Evolutionary conservation across 164 flowering plant species (phyloP).

Genomic region (Stephania cephalantha): DNA sequence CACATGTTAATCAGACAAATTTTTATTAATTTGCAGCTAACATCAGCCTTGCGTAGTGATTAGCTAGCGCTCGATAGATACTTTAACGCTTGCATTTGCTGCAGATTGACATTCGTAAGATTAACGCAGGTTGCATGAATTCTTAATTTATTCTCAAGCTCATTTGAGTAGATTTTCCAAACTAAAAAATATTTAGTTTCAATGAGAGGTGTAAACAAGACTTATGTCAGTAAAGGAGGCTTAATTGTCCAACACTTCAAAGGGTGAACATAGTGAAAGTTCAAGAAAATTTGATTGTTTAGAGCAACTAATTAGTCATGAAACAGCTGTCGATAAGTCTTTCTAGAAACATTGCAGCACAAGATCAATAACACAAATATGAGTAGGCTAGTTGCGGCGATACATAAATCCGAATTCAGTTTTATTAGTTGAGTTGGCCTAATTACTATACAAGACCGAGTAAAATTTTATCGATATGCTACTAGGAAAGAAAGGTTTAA

Average conservation of each 20-base stretch:
- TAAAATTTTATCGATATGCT: no score
- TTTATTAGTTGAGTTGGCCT: no score
- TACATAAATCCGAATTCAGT: background rate
- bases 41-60: no score
- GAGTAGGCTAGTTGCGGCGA: background rate
- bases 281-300: background rate
- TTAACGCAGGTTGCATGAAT: no score
- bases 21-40: no score
- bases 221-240: background rate
- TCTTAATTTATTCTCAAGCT: no score
- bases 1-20: no score
- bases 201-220: background rate
- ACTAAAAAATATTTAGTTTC: background rate
- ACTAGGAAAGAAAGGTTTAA: no score
- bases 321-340: background rate
- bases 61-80: no score
- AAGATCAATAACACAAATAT: background rate
- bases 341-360: background rate
- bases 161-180: background rate
- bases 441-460: no score
- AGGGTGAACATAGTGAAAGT: background rate
- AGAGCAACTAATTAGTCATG: background rate
- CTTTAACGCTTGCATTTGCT: no score
- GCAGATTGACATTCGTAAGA: no score
- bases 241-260: conserved; percentile 1